Conservation (phyloP, 2,329 filamentous ascomycete genomes). For the Sclerotinia glacialis region DNA sequence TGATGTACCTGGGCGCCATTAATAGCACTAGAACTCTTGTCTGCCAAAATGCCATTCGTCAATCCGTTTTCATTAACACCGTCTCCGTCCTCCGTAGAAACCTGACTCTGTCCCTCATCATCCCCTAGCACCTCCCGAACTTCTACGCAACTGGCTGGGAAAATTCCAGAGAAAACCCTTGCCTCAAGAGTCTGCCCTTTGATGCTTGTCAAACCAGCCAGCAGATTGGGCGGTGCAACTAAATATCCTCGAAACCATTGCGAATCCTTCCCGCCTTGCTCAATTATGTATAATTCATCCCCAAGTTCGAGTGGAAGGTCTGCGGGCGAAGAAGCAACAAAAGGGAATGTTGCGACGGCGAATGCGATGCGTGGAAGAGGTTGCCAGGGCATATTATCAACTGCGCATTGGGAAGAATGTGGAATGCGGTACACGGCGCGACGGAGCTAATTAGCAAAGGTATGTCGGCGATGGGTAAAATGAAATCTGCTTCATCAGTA, state of each 20-base stretch:
- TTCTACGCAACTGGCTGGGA: conserved; percentile 91
- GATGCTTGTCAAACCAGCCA: conserved; percentile 85
- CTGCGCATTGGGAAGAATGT: conserved; percentile 21
- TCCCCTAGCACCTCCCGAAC: conserved; percentile 89
- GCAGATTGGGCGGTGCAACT: conserved; percentile 86
- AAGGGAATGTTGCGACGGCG: conserved; percentile 93
- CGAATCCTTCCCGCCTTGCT: conserved; percentile 80
- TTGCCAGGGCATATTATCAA: conserved; percentile 79
- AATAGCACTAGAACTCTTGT: neutral
- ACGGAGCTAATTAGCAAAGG: conserved; percentile 6
- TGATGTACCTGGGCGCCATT: neutral
- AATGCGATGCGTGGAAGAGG: conserved; percentile 96
- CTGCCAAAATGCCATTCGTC: conserved; percentile 24
- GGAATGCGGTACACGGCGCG: conserved; percentile 9
- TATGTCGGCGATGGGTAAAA: conserved; percentile 12
- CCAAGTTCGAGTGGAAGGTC: conserved; percentile 96
- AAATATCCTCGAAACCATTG: conserved; percentile 95
- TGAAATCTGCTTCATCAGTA: conserved; percentile 14
- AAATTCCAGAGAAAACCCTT: conserved; percentile 97
- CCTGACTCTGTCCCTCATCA: conserved; percentile 50
- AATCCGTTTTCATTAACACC: conserved; percentile 21
- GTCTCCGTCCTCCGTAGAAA: conserved; percentile 18
- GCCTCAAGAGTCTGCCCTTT: conserved; percentile 93
- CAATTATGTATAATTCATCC: conserved; percentile 98
- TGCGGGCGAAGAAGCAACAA: conserved; percentile 78